Conservation (phyloP, 345 rosid species). For the Brassica cretica region DNA sequence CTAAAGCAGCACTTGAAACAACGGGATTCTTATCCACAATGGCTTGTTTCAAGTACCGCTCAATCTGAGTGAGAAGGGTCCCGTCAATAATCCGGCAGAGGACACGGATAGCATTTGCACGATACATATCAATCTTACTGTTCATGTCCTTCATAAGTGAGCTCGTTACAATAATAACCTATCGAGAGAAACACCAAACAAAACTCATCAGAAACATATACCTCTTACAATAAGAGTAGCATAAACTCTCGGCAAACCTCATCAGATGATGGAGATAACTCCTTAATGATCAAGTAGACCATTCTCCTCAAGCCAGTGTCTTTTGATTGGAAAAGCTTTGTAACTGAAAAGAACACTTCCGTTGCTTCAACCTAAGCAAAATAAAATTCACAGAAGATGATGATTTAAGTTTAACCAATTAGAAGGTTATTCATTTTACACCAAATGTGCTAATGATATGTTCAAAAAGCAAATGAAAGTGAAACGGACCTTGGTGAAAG, state of each 20-base stretch:
- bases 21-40: slow-evolving; percentile 98
- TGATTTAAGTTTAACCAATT: too few species aligned
- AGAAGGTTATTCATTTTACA: too few species aligned
- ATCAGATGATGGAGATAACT: slow-evolving; percentile 95
- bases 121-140: slow-evolving; percentile 97
- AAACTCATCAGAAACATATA: neutral
- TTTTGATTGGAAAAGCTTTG: slow-evolving; percentile 93
- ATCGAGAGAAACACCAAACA: slow-evolving; percentile 24
- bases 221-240: neutral
- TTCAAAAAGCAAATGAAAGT: neutral
- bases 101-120: slow-evolving; percentile 97
- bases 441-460: neutral
- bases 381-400: neutral
- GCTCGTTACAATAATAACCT: slow-evolving; percentile 99
- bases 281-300: slow-evolving; percentile 97
- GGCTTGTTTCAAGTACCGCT: slow-evolving; percentile 95
- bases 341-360: slow-evolving; percentile 91
- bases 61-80: slow-evolving; percentile 88
- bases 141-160: slow-evolving; percentile 99
- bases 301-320: slow-evolving; percentile 94
- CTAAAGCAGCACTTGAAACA: slow-evolving; percentile 98
- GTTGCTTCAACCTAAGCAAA: slow-evolving; percentile 77
- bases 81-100: slow-evolving; percentile 95
- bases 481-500: slow-evolving; percentile 74
- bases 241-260: slow-evolving; percentile 55